phyloP scores from a whole-genome alignment of 306 rosid genomes.

The Vigna trinervia region DNA sequence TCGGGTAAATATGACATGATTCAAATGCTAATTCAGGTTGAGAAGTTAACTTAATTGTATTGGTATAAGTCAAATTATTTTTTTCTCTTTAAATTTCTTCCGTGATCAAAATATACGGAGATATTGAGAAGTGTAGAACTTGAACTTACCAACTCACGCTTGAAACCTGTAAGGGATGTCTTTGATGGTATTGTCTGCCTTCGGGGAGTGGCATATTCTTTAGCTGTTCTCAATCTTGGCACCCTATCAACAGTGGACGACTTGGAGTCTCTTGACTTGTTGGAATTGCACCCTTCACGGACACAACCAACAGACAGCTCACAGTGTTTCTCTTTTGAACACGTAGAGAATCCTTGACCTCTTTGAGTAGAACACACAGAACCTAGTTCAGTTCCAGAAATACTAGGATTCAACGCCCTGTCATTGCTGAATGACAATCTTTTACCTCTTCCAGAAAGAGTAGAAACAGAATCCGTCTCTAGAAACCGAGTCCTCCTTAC shows the following conservation, averaged over 20 bases:
- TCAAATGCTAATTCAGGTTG: slow-evolving; percentile 14
- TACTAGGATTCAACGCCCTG: slow-evolving; percentile 81
- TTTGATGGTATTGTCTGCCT: slow-evolving; percentile 56
- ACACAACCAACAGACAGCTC: slow-evolving; percentile 55
- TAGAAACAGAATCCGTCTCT: slow-evolving; percentile 55
- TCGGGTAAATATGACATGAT: not conserved
- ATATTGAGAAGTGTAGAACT: slow-evolving; percentile 12
- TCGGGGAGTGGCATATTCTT: slow-evolving; percentile 55
- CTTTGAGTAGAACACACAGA: slow-evolving; percentile 67
- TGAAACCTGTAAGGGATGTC: slow-evolving; percentile 45
- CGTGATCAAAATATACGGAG: slow-evolving; percentile 28
- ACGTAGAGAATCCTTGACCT: slow-evolving; percentile 50
- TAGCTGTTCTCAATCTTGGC: slow-evolving; percentile 51
- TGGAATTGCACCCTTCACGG: slow-evolving; percentile 46
- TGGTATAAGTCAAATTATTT: not conserved
- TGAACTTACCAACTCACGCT: slow-evolving; percentile 63
- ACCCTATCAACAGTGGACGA: slow-evolving; percentile 49
- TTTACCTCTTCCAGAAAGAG: slow-evolving; percentile 55
- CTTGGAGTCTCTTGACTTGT: slow-evolving; percentile 56
- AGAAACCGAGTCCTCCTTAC: slow-evolving; percentile 68
- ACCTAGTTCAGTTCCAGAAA: slow-evolving; percentile 75
- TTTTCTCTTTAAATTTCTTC: not conserved
- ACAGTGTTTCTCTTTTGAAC: slow-evolving; percentile 51
- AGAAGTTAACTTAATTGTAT: slow-evolving; percentile 11
- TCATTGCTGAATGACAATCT: slow-evolving; percentile 71